Percentiles rank a stretch among this genome's conserved stretches.
These are phyloP conservation scores for Taxawa tesnikishii DNA, from an alignment of 2,329 filamentous ascomycete species.

Conservation along the genomic window DNA sequence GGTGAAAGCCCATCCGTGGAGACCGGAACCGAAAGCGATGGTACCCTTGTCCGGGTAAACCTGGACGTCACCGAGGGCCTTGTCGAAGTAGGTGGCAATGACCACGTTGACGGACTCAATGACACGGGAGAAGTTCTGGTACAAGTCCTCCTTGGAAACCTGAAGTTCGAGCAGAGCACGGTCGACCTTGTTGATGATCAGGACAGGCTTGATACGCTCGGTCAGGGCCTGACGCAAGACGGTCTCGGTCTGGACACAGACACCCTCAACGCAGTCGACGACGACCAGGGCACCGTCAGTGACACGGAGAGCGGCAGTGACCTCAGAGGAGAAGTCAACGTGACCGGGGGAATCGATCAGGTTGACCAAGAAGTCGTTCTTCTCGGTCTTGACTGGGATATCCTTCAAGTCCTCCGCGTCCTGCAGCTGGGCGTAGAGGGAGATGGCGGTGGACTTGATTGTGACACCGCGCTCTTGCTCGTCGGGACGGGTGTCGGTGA, in stretches of 20 bases:
- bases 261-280: slow-evolving; percentile 99
- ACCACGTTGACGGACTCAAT: slow-evolving; percentile 99
- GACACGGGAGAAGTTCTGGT: slow-evolving; percentile 99
- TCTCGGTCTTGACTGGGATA: slow-evolving; percentile 77
- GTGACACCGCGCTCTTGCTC: slow-evolving; percentile 99
- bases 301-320: slow-evolving; percentile 98
- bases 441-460: slow-evolving; percentile 99
- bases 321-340: slow-evolving; percentile 99
- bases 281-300: slow-evolving; percentile 99
- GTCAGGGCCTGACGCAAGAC: slow-evolving; percentile 96
- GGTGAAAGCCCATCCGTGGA: slow-evolving; percentile 99
- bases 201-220: slow-evolving; percentile 99
- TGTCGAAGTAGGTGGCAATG: slow-evolving; percentile 98
- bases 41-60: slow-evolving; percentile 97
- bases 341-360: slow-evolving; percentile 99
- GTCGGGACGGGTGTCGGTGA: slow-evolving; percentile 92
- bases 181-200: slow-evolving; percentile 99
- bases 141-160: slow-evolving; percentile 96
- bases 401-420: slow-evolving; percentile 87
- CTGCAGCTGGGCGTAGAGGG: slow-evolving; percentile 77
- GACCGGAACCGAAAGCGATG: slow-evolving; percentile 97
- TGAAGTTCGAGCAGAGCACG: slow-evolving; percentile 98
- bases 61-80: slow-evolving; percentile 92
- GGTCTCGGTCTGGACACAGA: slow-evolving; percentile 99
- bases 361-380: slow-evolving; percentile 99